Percentiles rank a stretch among this genome's conserved stretches.
These are phyloP conservation scores for Rhododendron williamsianum DNA, from an alignment of 148 eudicot species.

Conservation along the genomic window DNA sequence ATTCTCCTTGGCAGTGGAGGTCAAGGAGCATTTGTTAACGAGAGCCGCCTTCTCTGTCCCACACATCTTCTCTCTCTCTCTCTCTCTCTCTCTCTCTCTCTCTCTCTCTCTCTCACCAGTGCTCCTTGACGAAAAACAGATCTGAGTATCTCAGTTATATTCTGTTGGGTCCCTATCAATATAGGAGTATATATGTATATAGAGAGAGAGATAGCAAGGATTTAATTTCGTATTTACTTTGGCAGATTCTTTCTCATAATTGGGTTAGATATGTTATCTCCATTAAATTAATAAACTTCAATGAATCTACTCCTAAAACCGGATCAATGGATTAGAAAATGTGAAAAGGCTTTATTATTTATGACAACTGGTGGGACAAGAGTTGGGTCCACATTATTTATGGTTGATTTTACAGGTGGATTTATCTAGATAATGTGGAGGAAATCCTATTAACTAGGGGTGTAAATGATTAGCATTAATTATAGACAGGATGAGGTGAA, in stretches of 20 bases:
- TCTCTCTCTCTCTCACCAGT: neutral
- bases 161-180: neutral
- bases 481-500: neutral
- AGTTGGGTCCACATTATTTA: neutral
- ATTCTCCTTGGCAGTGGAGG: slow-evolving; percentile 6
- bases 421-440: neutral
- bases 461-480: neutral
- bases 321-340: neutral
- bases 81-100: slow-evolving; percentile 1
- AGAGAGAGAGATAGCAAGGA: neutral
- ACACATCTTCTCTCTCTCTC: slow-evolving; percentile 14
- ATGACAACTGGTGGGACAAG: neutral
- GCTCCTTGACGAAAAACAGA: neutral
- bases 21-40: slow-evolving; percentile 2
- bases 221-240: neutral
- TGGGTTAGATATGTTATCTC: neutral
- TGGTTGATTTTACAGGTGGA: neutral
- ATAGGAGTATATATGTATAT: neutral
- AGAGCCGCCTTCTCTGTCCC: slow-evolving; percentile 14
- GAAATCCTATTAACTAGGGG: neutral
- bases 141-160: neutral
- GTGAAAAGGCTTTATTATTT: neutral
- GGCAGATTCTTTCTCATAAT: neutral
- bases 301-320: neutral
- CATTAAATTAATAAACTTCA: neutral